Percentiles rank a stretch among this genome's conserved stretches.
These are phyloP conservation scores for Miamiensis avidus DNA, from an alignment of 169 alveolate genomes.

Conservation along the genomic window DNA sequence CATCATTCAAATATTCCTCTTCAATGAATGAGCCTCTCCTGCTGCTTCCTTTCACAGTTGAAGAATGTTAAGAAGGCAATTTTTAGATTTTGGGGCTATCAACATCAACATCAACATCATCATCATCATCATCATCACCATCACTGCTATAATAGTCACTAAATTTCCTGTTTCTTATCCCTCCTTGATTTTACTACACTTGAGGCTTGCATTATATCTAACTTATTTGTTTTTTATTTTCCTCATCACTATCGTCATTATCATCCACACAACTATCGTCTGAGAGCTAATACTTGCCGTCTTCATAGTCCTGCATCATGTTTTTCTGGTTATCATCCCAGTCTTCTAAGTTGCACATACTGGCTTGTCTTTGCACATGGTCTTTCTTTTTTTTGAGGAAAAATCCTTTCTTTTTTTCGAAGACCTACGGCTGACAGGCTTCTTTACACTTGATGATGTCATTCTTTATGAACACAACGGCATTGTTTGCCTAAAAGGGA, in stretches of 20 bases:
- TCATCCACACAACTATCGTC: not conserved
- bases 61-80: too few relatives aligned
- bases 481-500: not conserved
- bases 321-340: not conserved
- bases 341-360: not conserved
- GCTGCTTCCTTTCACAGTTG: too few relatives aligned
- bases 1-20: too few relatives aligned
- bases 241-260: not conserved
- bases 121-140: too few relatives aligned
- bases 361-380: not conserved
- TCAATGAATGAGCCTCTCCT: too few relatives aligned
- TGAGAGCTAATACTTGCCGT: not conserved
- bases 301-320: not conserved
- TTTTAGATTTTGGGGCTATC: too few relatives aligned
- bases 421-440: not conserved
- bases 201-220: too few relatives aligned
- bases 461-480: not conserved
- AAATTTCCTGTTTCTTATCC: too few relatives aligned
- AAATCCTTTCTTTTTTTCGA: not conserved
- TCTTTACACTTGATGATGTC: not conserved
- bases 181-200: too few relatives aligned
- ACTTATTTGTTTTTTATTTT: too few relatives aligned
- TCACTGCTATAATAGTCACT: too few relatives aligned
- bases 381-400: not conserved
- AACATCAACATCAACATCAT: too few relatives aligned